Conservation (phyloP, 495 filamentous ascomycete species). For the Podospora comata region DNA sequence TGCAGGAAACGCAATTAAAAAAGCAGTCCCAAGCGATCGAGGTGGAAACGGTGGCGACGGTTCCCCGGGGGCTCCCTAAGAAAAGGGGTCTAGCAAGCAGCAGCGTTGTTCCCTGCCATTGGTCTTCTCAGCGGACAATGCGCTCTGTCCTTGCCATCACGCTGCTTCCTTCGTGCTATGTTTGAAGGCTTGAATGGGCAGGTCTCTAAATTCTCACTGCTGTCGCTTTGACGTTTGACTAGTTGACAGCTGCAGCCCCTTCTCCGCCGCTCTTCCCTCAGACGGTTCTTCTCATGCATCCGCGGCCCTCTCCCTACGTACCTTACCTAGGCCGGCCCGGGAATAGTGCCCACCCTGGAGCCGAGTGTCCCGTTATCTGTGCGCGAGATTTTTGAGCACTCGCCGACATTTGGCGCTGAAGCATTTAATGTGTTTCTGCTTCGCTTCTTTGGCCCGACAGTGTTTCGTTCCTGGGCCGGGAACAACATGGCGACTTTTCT, state of each 20-base stretch:
- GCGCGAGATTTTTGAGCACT: neutral
- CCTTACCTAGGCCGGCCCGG: no score
- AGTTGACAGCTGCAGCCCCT: neutral
- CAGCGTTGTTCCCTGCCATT: neutral
- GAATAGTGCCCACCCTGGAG: neutral
- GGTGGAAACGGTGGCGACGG: neutral
- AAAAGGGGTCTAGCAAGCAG: neutral
- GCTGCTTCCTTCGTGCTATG: no score
- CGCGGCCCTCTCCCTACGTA: neutral
- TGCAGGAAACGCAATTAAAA: neutral
- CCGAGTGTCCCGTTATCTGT: neutral
- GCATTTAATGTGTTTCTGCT: neutral
- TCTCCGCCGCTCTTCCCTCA: neutral
- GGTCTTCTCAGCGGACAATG: no score
- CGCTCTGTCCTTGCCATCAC: no score
- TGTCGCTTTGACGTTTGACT: neutral
- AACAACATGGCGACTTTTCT: no score
- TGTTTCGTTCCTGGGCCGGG: no score
- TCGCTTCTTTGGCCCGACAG: no score
- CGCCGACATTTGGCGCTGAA: neutral
- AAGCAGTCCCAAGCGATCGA: neutral
- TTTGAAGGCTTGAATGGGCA: neutral
- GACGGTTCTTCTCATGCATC: neutral
- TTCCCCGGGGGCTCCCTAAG: neutral
- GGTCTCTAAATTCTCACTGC: neutral